Base-by-base conservation (phyloP, 1,139 yeast genomes). In the Diutina catenulata region DNA sequence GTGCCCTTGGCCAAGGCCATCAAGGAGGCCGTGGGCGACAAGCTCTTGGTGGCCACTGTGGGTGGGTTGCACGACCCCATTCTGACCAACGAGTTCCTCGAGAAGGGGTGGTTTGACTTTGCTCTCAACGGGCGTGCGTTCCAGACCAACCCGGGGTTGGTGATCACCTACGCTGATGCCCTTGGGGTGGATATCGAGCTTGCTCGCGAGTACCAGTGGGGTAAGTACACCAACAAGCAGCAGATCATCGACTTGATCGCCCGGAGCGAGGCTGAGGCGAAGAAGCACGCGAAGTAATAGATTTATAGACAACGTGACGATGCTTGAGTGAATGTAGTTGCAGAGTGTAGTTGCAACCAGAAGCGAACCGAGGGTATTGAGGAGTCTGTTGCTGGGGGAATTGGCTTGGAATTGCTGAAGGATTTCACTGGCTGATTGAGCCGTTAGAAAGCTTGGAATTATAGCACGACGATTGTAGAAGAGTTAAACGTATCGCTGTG, bases 151-250 rank as follows among this genome's bases (percentile, higher is more conserved):
- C 77, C 79, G 2, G 71, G 68, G 20, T 57, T 71, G 36, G 70
- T 62, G 7, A 62, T 66, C 54, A 47, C 51, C 3, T 68, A 72
- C 62, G 80, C 80, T 2, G 65, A 68, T 37, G 62, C 68, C 36
- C 55, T 72, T 38, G 68, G 56, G 2, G 65, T 71, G 35, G 51
- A 57, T 37, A 49, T 68, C 10, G 37, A 37, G 21, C 56, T 60
- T 45, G 56, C 69, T 5, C 47, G 53, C 33, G 70, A 68, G 43
- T 58, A 57, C 39, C 63, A 56, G 3, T 63, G 66, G 61, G 40
- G 38, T 15, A 38, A 33, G 26, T 20, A 33, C 21, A 37, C 38
- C 15, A 32, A 37, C 26, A 33, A 28, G 3, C 28, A 35, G 7
- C 36, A 32, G 11, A 39, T 41, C 25, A 19, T 29, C 6, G 45